phyloP scores from a whole-genome alignment of 2,329 filamentous ascomycete species.

The Fragosphaeria purpurea region DNA sequence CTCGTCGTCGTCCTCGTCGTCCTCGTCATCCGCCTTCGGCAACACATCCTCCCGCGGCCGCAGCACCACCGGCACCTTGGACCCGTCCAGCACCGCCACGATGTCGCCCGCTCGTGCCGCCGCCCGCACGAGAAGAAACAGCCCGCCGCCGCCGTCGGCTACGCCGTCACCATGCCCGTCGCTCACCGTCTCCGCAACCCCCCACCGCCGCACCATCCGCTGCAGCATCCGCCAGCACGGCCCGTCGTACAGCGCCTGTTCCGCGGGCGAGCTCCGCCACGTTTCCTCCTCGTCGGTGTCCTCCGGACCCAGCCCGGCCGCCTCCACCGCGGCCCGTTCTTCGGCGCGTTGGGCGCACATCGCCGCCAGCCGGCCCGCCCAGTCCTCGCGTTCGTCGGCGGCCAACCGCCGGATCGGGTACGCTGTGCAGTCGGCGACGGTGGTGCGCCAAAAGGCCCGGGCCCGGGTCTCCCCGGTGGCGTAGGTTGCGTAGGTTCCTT shows the following conservation, averaged over 20 bases:
- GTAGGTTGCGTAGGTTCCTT: not conserved
- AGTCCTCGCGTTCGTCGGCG: not conserved
- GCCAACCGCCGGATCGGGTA: constrained; percentile 1
- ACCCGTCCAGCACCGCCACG: constrained; percentile 7
- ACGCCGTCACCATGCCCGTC: no score
- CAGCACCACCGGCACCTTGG: constrained; percentile 7
- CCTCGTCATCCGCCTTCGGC: not conserved
- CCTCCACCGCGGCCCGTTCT: no score
- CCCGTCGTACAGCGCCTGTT: not conserved
- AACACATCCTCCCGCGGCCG: not conserved
- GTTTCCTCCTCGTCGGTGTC: not conserved
- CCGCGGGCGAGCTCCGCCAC: not conserved
- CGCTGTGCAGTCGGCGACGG: constrained; percentile 7
- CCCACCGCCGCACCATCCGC: constrained; percentile 4
- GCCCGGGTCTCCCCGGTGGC: constrained; percentile 2
- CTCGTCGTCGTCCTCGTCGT: no score
- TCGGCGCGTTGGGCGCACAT: not conserved
- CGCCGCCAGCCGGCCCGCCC: not conserved
- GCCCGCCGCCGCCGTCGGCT: not conserved
- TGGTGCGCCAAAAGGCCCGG: constrained; percentile 9
- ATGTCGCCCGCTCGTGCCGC: constrained; percentile 1
- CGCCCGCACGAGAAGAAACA: constrained; percentile 5
- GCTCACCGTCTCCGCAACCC: not conserved
- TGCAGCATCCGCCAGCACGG: not conserved
- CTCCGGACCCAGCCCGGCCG: no score